Evolutionary conservation across 495 filamentous ascomycete species (phyloP), one percentile per base, ranked within the genome.

Genomic region (Penicillium steckii): DNA sequence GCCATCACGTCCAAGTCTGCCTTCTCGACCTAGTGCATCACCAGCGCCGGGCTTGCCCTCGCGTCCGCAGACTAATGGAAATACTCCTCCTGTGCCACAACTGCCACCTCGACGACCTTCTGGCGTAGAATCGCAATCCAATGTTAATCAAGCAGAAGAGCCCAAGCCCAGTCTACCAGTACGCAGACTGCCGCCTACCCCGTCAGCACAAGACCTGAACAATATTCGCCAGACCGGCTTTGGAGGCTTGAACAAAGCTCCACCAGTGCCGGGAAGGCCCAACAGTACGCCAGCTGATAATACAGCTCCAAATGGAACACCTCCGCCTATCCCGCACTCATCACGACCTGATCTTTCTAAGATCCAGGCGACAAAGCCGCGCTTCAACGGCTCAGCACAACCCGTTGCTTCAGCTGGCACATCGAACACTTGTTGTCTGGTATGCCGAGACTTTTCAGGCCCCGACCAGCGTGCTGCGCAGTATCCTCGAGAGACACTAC

Each of bases 391-490:
- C 15, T 52, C 65, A 0, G 38, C 51, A 4, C 42, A 64, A 1
- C 24, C 65, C 19, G 46, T 59, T 8, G 40, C 50, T 19, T 35
- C 60, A 21, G 46, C 42, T 18, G 21, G 43, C 4, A 26, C 47
- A 13, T 38, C 57, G n/a, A 58, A 55, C 23, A 68, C 69, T 5
- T 69, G 66, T 17, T 98, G 94, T 60, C 76, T 97, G 37, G 71
- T 80, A 30, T 97, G 94, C 66, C 84, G 92, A 48, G 91, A 97
- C 70, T 97, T 91, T 65, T 88, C 88, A 6, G 86, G 62, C 5
- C 85, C 90, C 6, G 94, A 98, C 66, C 61, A 59, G 37, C 85
- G 92, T 58, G 93, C 90, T 3, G 81, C 88, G 18, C 88, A 80
- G 49, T 88, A 89, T 64, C 90, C 91, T 8, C 78, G 85, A 23